These are phyloP conservation scores for Theileria equi DNA, from an alignment of 169 alveolate genomes.

Conservation along the genomic window DNA sequence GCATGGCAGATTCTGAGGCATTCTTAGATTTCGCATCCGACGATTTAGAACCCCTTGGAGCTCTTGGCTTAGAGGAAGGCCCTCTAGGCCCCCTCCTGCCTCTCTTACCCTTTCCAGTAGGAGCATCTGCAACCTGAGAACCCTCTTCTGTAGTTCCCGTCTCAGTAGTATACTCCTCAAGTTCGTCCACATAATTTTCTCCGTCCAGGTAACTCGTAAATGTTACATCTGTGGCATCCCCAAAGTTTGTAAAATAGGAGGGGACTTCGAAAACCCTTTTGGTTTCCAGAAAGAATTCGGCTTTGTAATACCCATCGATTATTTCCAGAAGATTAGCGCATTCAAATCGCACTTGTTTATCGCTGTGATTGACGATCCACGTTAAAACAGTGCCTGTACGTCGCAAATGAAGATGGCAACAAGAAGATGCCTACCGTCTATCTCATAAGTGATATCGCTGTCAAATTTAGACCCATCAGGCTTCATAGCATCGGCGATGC, in stretches of 20 bases:
- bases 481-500: slow-evolving; percentile 20
- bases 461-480: slow-evolving; percentile 16
- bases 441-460: slow-evolving; percentile 42
- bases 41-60: too few species aligned
- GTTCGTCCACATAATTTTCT: slow-evolving; percentile 9
- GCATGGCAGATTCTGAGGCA: too few species aligned
- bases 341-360: slow-evolving; percentile 22
- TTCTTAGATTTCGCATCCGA: too few species aligned
- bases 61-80: neutral
- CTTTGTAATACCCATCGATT: slow-evolving; percentile 60
- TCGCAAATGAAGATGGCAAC: neutral
- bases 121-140: neutral
- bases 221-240: neutral
- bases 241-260: neutral
- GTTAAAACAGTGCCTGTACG: slow-evolving; percentile 34
- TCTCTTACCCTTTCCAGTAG: neutral
- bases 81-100: neutral
- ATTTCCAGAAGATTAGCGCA: slow-evolving; percentile 49
- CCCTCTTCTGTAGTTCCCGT: slow-evolving; percentile 6
- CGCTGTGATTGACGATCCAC: slow-evolving; percentile 50
- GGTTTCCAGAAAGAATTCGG: slow-evolving; percentile 56
- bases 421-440: slow-evolving; percentile 51
- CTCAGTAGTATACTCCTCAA: neutral
- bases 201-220: slow-evolving; percentile 3
- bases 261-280: slow-evolving; percentile 20